A percentile compares a stretch with the other conserved stretches of the same genome.
phyloP scores from a whole-genome alignment of 306 rosid species.

The Bauhinia variegata region DNA sequence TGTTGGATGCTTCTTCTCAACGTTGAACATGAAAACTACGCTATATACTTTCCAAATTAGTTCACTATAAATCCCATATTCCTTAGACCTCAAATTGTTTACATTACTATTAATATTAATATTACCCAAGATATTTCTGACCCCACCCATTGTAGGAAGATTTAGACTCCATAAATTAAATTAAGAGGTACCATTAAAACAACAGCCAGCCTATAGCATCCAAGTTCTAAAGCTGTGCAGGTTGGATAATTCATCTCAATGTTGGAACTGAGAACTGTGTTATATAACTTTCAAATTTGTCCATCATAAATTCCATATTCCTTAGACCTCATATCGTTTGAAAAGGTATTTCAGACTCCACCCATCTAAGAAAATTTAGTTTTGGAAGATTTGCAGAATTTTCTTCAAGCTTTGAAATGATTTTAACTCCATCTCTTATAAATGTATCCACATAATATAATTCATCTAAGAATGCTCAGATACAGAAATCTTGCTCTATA shows the following conservation, averaged over 20 bases:
- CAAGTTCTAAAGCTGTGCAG: conserved; percentile 2
- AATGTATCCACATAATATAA: not conserved
- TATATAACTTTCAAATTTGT: not conserved
- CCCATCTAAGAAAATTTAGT: conserved; percentile 3
- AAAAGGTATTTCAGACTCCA: conserved; percentile 8
- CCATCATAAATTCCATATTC: not conserved
- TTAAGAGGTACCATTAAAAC: not conserved
- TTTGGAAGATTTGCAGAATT: not conserved
- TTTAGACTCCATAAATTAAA: conserved; percentile 4
- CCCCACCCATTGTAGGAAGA: not conserved
- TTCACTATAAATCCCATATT: not conserved
- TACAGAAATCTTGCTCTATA: not conserved
- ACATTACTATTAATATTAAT: not conserved
- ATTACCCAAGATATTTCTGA: conserved; percentile 1
- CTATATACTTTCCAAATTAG: not conserved
- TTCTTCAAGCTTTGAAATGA: conserved; percentile 20
- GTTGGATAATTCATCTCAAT: conserved; percentile 23
- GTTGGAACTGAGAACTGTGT: conserved; percentile 14
- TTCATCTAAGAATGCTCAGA: not conserved
- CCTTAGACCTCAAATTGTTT: conserved; percentile 21
- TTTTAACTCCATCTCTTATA: conserved; percentile 3
- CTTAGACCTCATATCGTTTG: conserved; percentile 19
- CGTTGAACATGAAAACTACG: conserved; percentile 13
- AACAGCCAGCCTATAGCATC: not conserved
- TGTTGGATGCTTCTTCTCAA: conserved; percentile 24